These are phyloP conservation scores for Pseudognaphalium luteoalbum DNA, from an alignment of 129 eudicot species.

Conservation along the genomic window DNA sequence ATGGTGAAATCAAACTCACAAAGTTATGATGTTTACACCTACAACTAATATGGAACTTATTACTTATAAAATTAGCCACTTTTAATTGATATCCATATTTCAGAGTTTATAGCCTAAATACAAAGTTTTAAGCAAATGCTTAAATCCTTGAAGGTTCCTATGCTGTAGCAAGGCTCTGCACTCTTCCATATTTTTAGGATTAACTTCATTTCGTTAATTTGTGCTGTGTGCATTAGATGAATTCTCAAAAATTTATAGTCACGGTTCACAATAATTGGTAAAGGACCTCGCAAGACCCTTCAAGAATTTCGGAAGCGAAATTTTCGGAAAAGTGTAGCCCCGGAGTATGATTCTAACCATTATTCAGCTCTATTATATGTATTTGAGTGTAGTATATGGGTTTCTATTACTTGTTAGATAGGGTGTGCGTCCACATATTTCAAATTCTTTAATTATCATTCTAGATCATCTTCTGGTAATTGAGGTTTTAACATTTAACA, in stretches of 20 bases:
- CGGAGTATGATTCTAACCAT: background rate
- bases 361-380: background rate
- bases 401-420: background rate
- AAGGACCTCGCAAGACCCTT: background rate
- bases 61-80: background rate
- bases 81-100: background rate
- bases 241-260: background rate
- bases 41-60: background rate
- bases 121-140: background rate
- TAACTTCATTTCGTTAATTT: background rate
- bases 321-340: background rate
- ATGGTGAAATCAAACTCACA: background rate
- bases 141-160: constrained; percentile 5
- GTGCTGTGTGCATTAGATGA: background rate
- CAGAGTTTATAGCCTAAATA: constrained; percentile 17
- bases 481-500: background rate
- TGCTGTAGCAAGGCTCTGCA: background rate
- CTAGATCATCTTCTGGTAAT: background rate
- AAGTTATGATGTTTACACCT: background rate
- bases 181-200: background rate
- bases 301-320: background rate
- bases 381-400: background rate
- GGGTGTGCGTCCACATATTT: background rate
- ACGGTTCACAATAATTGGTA: background rate
- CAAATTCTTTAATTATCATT: background rate